Base-by-base conservation (phyloP, 352 stramenopile species). In the Globisporangium megalacanthum region DNA sequence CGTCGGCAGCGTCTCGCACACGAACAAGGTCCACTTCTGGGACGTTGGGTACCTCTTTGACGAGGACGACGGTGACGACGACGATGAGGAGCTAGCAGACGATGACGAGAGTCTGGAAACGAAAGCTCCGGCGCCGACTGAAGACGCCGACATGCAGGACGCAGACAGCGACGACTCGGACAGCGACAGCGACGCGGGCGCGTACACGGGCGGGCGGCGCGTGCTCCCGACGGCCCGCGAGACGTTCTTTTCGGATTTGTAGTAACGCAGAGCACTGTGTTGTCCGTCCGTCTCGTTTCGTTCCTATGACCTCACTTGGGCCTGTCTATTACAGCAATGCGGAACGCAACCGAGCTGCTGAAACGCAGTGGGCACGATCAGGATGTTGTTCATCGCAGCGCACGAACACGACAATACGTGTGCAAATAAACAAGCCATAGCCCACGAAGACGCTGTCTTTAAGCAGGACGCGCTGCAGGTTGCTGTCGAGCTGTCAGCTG, bases 21-120 rank as follows among this genome's bases (percentile, higher is more conserved):
- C 96, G 39, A 91, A 96, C 62, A 95, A 93, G 56, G 89, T 99
- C 56, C 75, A 97, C 58, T 96, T 98, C 55, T 99, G 92, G 93
- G 96, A 99, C 78, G 88, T 96, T 9, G 79, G 74, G 13, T 94
- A 98, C 44, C 79, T 98, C 49, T 95, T 92, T 46, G 85, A 97
- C 19, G 89, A 97, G 37, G 85, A 93, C 36, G 82, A 73, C n/a
- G 80, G 68, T 35, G 82, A 94, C 25, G 83, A 91, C 13, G 84
- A 88, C 7, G 74, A 75, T 1, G 66, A 73, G 9, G 66, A 73
- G 11, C 66, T 83, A n/a, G 68, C 79, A 29, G 72, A 83, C 49
- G 72, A 86, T 39, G 65, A 78, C 54, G 79, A 83, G 29, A 56
- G 52, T 19, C 25, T 61, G 4, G 55, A 61, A 37, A 61, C 54